These are phyloP conservation scores for Pichia paraexigua DNA, from an alignment of 805 yeast species.

Conservation along the genomic window DNA sequence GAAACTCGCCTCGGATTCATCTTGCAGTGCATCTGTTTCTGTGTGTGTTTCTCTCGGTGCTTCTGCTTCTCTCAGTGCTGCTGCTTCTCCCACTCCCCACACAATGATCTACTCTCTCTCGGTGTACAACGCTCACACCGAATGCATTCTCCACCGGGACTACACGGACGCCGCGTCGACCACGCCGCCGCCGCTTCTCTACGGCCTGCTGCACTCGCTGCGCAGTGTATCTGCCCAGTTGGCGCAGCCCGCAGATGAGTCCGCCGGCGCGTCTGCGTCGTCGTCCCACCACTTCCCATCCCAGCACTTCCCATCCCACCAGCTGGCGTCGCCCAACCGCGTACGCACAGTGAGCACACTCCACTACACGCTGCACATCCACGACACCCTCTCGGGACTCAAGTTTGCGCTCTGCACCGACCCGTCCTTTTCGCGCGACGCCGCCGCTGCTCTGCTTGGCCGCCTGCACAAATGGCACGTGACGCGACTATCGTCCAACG, in stretches of 20 bases:
- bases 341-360: background rate
- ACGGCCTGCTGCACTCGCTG: slow-evolving; percentile 77
- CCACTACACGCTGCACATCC: background rate
- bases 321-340: background rate
- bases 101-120: background rate
- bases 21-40: too few species aligned
- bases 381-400: background rate
- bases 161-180: slow-evolving; percentile 26
- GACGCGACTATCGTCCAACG: background rate
- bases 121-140: slow-evolving; percentile 29
- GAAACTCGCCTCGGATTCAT: too few species aligned
- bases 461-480: background rate
- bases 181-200: slow-evolving; percentile 38
- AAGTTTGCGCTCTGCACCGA: background rate
- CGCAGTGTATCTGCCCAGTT: slow-evolving; percentile 48
- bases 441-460: background rate
- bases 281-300: too few species aligned
- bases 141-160: slow-evolving; percentile 76
- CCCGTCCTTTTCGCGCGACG: background rate
- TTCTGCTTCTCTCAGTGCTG: too few species aligned
- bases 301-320: background rate
- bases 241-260: background rate
- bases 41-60: too few species aligned
- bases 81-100: too few species aligned
- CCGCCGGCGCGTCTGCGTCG: too few species aligned